Percentiles rank a stretch among this genome's conserved stretches.
Conservation (phyloP, 352 stramenopile species). For the Phytophthora rubi region DNA sequence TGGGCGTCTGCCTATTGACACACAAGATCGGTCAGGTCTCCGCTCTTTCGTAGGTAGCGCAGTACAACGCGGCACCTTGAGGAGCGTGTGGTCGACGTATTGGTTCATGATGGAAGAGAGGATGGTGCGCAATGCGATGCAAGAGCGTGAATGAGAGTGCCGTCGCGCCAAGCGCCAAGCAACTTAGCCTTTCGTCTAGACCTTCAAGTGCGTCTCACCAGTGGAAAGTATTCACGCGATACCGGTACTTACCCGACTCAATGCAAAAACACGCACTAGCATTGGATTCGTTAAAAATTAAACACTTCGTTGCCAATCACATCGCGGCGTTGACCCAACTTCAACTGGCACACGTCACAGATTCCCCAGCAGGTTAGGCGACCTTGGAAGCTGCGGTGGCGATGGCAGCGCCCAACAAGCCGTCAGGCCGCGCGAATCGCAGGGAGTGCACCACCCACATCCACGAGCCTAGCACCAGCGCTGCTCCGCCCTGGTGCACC, state of each 20-base stretch:
- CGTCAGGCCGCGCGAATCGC: slow-evolving; percentile 59
- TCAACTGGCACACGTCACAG: slow-evolving; percentile 32
- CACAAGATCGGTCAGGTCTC: slow-evolving; percentile 13
- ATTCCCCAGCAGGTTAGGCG: slow-evolving; percentile 13
- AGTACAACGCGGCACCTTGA: slow-evolving; percentile 51
- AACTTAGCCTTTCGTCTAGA: slow-evolving; percentile 11
- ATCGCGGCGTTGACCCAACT: slow-evolving; percentile 2
- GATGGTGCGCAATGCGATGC: background rate
- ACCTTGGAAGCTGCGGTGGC: slow-evolving; percentile 30
- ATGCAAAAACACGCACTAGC: slow-evolving; percentile 13
- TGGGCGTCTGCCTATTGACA: slow-evolving; percentile 60
- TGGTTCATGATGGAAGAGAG: slow-evolving; percentile 47
- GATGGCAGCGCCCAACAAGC: slow-evolving; percentile 35
- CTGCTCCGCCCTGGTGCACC: slow-evolving; percentile 86
- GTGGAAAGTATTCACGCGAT: slow-evolving; percentile 42
- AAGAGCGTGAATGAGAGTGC: slow-evolving; percentile 19
- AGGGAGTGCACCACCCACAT: slow-evolving; percentile 75
- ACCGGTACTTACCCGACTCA: slow-evolving; percentile 5
- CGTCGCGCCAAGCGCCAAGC: background rate
- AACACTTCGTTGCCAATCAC: slow-evolving; percentile 7
- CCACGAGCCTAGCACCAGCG: slow-evolving; percentile 61
- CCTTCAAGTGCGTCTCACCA: background rate
- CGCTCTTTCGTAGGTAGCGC: background rate
- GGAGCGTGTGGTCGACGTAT: slow-evolving; percentile 84
- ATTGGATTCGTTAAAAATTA: slow-evolving; percentile 23